Evolutionary conservation across 2,329 filamentous ascomycete genomes (phyloP).

Genomic region (Calonectria pseudoturangicola): DNA sequence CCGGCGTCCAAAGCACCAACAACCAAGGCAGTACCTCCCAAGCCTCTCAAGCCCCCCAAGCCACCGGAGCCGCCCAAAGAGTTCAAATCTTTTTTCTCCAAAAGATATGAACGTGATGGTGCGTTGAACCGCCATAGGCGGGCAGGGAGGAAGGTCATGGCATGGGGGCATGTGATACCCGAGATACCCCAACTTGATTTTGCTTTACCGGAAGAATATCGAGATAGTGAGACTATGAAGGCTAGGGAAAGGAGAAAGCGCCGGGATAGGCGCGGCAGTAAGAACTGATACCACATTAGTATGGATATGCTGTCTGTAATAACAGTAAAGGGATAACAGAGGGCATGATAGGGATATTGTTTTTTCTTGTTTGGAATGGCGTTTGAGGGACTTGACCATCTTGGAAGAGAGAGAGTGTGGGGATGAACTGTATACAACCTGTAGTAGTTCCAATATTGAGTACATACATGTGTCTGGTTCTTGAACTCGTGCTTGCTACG

Average conservation of each 20-base stretch:
- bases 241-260: constrained; percentile 78
- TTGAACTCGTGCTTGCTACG: not conserved
- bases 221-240: constrained; percentile 73
- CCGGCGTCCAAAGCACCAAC: constrained; percentile 11
- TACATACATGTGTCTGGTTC: constrained; percentile 4
- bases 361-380: constrained; percentile 36
- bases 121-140: constrained; percentile 84
- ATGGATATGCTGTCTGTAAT: constrained; percentile 44
- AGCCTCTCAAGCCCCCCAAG: constrained; percentile 53
- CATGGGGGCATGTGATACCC: constrained; percentile 89
- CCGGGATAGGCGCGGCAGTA: constrained; percentile 73
- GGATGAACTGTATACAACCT: constrained; percentile 32
- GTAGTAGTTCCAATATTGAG: constrained; percentile 25
- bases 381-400: constrained; percentile 31
- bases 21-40: constrained; percentile 32
- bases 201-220: constrained; percentile 80
- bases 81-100: constrained; percentile 91
- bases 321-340: constrained; percentile 37
- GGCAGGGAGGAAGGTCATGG: constrained; percentile 80
- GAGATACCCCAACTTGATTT: constrained; percentile 84
- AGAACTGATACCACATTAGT: constrained; percentile 56
- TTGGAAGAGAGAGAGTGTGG: constrained; percentile 19
- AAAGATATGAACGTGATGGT: constrained; percentile 85
- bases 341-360: constrained; percentile 11
- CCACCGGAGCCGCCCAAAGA: constrained; percentile 70